phyloP scores from a whole-genome alignment of 139 green algal species.

The Coelastrella sp. region DNA sequence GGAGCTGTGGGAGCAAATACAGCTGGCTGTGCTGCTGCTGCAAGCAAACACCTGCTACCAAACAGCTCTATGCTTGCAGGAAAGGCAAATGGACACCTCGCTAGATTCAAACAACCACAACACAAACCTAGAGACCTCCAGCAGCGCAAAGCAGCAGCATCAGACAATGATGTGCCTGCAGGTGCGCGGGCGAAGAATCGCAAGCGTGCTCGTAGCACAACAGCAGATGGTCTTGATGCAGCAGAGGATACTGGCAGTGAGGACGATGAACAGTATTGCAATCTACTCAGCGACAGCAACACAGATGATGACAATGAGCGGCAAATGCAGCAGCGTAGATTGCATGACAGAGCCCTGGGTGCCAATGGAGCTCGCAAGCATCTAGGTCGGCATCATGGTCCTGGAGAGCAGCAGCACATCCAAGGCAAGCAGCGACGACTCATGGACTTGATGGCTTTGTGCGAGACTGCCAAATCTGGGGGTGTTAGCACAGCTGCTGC shows the following conservation, averaged over 20 bases:
- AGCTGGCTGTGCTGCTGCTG: background rate
- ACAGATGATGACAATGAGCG: conserved; percentile 26
- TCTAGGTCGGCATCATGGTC: background rate
- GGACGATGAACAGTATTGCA: background rate
- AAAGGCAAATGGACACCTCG: background rate
- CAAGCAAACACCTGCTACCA: background rate
- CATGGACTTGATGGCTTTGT: background rate
- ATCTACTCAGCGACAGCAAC: background rate
- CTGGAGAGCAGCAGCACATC: background rate
- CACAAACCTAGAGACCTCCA: background rate
- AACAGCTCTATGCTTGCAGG: background rate
- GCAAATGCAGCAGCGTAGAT: background rate
- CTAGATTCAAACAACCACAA: conserved; percentile 9
- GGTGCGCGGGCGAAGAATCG: background rate
- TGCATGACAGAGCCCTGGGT: background rate
- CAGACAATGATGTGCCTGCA: background rate
- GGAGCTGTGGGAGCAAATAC: too few relatives aligned
- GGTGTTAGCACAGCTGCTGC: conserved; percentile 6
- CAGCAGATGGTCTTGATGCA: background rate
- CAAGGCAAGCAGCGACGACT: background rate
- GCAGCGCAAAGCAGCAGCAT: background rate
- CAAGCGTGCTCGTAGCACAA: background rate
- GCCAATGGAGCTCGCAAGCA: background rate
- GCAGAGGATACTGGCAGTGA: background rate
- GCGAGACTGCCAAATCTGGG: background rate